Percentiles rank a stretch among this genome's conserved stretches.
Conservation (phyloP, 2,329 filamentous ascomycete genomes). For the Plenodomus biglobosus region DNA sequence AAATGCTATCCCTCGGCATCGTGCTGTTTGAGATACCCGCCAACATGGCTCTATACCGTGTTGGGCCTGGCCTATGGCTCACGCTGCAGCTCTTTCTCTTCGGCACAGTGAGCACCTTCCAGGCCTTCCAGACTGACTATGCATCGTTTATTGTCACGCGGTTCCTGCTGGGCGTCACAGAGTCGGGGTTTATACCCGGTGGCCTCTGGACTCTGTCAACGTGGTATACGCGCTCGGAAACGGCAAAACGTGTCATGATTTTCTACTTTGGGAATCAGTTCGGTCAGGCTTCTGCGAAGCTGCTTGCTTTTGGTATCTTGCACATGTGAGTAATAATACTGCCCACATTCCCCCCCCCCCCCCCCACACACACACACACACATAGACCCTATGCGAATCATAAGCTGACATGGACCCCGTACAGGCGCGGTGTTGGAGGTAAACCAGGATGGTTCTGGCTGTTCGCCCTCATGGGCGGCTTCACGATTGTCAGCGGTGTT, state of each 20-base stretch:
- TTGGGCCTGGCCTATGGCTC: conserved; percentile 42
- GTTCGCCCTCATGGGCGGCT: conserved; percentile 57
- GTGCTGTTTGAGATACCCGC: conserved; percentile 55
- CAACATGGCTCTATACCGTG: conserved; percentile 45
- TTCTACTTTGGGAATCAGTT: conserved; percentile 46
- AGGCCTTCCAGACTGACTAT: conserved; percentile 62
- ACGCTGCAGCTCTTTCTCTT: conserved; percentile 47
- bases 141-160: conserved; percentile 44
- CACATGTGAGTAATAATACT: conserved; percentile 40
- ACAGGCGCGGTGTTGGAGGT: conserved; percentile 38
- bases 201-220: conserved; percentile 66
- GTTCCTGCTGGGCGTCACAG: conserved; percentile 45
- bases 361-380: too few species aligned
- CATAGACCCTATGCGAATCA: too few species aligned
- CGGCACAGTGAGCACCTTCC: conserved; percentile 58
- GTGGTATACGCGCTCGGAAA: conserved; percentile 62
- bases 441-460: conserved; percentile 45
- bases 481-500: conserved; percentile 45
- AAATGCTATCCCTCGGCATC: conserved; percentile 76
- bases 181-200: conserved; percentile 59
- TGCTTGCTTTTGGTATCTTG: conserved; percentile 45
- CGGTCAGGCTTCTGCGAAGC: conserved; percentile 38
- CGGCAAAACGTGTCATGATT: conserved; percentile 46
- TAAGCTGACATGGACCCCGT: neutral
- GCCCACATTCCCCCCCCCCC: too few species aligned